Base-by-base conservation (phyloP, 192 early-diverging fungal genomes). In the Gryganskiella cystojenkinii region DNA sequence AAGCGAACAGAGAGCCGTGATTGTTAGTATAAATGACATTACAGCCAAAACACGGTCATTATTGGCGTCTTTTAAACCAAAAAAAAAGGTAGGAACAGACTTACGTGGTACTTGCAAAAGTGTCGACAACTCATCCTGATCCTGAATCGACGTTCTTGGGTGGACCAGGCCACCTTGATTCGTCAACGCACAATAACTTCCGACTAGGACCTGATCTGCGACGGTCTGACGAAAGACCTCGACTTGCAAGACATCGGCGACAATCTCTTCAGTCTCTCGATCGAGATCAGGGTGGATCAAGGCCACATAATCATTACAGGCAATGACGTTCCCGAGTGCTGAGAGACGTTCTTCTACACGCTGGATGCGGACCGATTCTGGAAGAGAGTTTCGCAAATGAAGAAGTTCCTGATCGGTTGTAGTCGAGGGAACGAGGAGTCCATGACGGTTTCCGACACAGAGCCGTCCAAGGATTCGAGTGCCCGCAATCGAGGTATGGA, bases 211-310 rank as follows among this genome's bases (percentile, higher is more conserved):
- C 71, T 99, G 98, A 80, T 96, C 96, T 25, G 98, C 98, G 71
- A 99, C 88, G 15, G 97, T 99, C 82, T 99, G 97, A 66, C 97
- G 86, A 85, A 99, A 99, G 11, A 99, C 98, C 80, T 99, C 98
- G 35, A 99, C 98, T 56, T 93, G 90, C 28, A 99, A 87, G n/a
- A 93, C 94, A 82, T 99, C 98, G 44, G 95, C 94, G 85, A 99
- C 98, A 64, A 99, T 98, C 78, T 99, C 98, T 80, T 99, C 97
- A 15, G 98, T 99, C 76, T 99, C 98, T 53, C 94, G 85, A 82
- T 99, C 98, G 58, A 99, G 90, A 80, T 99, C 98, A 20, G 98
- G 98, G 74, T 99, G 98, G 22, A 99, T 95, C 30, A 99, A 88
- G 3, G 98, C 98, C 35, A 98, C 97, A 76, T 99, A 98, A 80